Evolutionary conservation across 495 filamentous ascomycete species (phyloP), one percentile per base, ranked within the genome.

Genomic region (Hypoxylon trugodes): DNA sequence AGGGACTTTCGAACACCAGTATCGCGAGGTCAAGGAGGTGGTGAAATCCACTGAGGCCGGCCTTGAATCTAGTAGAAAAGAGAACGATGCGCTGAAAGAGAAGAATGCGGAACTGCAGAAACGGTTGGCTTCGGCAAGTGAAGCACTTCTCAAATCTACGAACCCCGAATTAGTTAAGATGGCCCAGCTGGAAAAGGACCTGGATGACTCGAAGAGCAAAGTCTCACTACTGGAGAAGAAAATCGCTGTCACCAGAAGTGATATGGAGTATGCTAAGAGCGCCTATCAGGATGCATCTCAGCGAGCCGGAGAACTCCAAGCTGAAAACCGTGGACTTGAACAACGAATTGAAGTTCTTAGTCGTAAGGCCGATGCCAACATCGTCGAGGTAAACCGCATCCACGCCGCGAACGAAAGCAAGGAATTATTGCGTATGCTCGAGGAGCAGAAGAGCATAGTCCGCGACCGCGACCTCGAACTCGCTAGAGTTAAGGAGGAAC

Each of bases 201-300:
- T 76, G 4, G 63, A 60, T 7, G 70, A 72, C 4, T 66, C 68
- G 0, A 69, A 68, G 8, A 42, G 45, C 22, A 69, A 71, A 37
- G 38, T 76, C 0, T 65, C 84, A 4, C 75, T 75, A 15, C 66
- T 75, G 6, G 81, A 87, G 55, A 81, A 77, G 70, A 84, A 80
- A 28, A 10, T 76, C n/a, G 59, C 66, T 3, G 51, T 22, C n/a
- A 26, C 59, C 0, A 63, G 77, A 25, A 73, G 65, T 12, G 83
- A 88, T 9, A 65, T 74, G 18, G 88, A 89, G 10, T 91, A 87
- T 69, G 78, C 78, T 28, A 82, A 87, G 38, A 76, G 80, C 13
- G 77, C 83, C 28, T 92, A 91, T 58, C 87, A 91, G 48, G 76
- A 79, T 28, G 86, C 87, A 0, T 89, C 87, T 10, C 85, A 75